Evolutionary conservation across 768 basidiomycete species (phyloP).

Genomic region (Leccinum fibrillosum): DNA sequence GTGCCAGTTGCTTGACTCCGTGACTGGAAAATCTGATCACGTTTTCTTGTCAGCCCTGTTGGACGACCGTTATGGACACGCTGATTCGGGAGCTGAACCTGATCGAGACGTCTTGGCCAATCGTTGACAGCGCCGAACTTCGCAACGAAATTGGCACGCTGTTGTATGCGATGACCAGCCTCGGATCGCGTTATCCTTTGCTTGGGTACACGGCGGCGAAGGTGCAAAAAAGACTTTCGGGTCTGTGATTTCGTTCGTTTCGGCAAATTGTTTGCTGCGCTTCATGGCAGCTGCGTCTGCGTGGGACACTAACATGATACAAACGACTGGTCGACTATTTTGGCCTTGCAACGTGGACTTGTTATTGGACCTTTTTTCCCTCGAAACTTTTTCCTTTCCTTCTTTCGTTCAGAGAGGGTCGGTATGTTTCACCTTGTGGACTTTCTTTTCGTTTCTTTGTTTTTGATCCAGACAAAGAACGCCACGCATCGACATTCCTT

Average conservation of each 20-base stretch:
- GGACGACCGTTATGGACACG: slow-evolving; percentile 67
- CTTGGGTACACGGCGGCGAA: slow-evolving; percentile 31
- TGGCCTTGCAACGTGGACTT: slow-evolving; percentile 9
- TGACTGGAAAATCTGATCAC: slow-evolving; percentile 7
- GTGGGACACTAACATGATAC: not conserved
- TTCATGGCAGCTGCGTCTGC: not conserved
- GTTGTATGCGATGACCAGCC: slow-evolving; percentile 60
- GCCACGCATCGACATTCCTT: slow-evolving; percentile 5
- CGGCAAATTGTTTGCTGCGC: not conserved
- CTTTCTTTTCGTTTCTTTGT: not conserved
- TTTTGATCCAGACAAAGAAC: slow-evolving; percentile 7
- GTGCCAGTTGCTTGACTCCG: slow-evolving; percentile 22
- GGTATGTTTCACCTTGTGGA: slow-evolving; percentile 5
- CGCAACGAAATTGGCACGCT: slow-evolving; percentile 60
- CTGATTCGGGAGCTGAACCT: slow-evolving; percentile 64
- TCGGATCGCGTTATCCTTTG: slow-evolving; percentile 60
- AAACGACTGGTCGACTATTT: not conserved
- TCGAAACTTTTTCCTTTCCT: not conserved
- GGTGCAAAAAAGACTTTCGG: slow-evolving; percentile 18
- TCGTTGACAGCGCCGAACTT: slow-evolving; percentile 53
- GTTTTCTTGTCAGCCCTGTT: slow-evolving; percentile 51
- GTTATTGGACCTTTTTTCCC: slow-evolving; percentile 5
- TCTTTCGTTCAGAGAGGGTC: not conserved
- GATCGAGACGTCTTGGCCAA: slow-evolving; percentile 62
- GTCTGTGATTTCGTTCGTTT: slow-evolving; percentile 19